phyloP scores from a whole-genome alignment of 1,284 basidiomycete species.

The Melanopsichium pennsylvanicum region DNA sequence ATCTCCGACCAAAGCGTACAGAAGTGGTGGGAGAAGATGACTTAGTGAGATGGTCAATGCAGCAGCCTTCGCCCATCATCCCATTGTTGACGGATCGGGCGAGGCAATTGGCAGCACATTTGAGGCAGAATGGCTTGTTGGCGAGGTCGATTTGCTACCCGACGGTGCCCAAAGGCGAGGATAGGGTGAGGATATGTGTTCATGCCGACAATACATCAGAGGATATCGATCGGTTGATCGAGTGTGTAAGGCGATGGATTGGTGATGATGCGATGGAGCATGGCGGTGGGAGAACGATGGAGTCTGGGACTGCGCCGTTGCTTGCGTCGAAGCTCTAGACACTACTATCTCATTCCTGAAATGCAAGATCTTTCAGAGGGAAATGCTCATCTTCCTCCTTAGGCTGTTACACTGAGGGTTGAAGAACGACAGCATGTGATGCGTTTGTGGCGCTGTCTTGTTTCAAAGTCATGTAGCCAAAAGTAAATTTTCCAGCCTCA shows the following conservation, averaged over 20 bases:
- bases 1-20: background rate
- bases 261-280: background rate
- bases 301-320: background rate
- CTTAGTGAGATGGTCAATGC: constrained; percentile 26
- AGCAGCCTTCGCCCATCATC: constrained; percentile 75
- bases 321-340: constrained; percentile 30
- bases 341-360: background rate
- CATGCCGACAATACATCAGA: constrained; percentile 76
- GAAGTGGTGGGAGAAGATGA: constrained; percentile 1
- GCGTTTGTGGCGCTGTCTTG: no score
- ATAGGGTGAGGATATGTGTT: constrained; percentile 83
- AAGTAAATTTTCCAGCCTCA: no score
- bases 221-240: constrained; percentile 71
- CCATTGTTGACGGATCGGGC: constrained; percentile 81
- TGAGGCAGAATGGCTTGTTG: constrained; percentile 73
- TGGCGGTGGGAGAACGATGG: background rate
- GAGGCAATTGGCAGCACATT: constrained; percentile 74
- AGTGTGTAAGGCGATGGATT: constrained; percentile 22
- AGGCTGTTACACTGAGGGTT: no score
- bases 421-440: no score
- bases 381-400: no score
- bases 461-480: no score
- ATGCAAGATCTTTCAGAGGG: no score
- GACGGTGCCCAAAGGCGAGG: constrained; percentile 81
- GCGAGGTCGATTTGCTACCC: constrained; percentile 77